A percentile compares a stretch with the other conserved stretches of the same genome.
These are phyloP conservation scores for Chalara sp. DNA, from an alignment of 2,329 filamentous ascomycete species.

Conservation along the genomic window DNA sequence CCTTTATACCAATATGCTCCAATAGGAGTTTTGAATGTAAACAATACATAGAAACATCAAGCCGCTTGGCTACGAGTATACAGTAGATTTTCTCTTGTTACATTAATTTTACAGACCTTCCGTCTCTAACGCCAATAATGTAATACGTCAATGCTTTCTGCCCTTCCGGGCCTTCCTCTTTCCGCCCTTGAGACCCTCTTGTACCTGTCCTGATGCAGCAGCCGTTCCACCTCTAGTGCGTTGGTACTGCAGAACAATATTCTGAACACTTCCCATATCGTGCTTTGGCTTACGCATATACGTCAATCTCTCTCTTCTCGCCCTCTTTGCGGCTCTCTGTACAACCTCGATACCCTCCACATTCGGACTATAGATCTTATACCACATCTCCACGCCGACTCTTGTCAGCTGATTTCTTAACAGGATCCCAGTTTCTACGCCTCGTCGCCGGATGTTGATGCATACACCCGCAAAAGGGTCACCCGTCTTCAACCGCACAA, in stretches of 20 bases:
- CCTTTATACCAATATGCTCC: too few relatives aligned
- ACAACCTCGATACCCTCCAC: constrained; percentile 90
- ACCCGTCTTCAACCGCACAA: constrained; percentile 75
- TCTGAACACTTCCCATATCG: constrained; percentile 80
- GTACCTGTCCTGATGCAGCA: constrained; percentile 13
- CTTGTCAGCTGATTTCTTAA: constrained; percentile 81
- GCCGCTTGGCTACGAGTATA: too few relatives aligned
- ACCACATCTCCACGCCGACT: constrained; percentile 93
- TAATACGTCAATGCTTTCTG: constrained; percentile 3
- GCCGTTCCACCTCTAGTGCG: constrained; percentile 36
- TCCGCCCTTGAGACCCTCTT: constrained; percentile 17
- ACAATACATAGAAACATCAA: too few relatives aligned
- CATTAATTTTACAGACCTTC: too few relatives aligned
- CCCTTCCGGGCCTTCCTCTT: constrained; percentile 22
- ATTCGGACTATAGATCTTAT: constrained; percentile 88
- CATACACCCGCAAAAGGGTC: constrained; percentile 89
- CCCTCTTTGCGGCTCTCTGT: constrained; percentile 76
- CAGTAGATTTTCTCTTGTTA: too few relatives aligned
- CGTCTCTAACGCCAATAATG: too few relatives aligned
- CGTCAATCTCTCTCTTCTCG: constrained; percentile 78
- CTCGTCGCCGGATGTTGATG: constrained; percentile 79
- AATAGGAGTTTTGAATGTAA: too few relatives aligned
- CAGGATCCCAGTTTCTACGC: constrained; percentile 81
- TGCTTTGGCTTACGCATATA: constrained; percentile 87
- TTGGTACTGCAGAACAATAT: constrained; percentile 63